Conservation (phyloP, 2,329 filamentous ascomycete species). For the Emmonsiellopsis sp. region DNA sequence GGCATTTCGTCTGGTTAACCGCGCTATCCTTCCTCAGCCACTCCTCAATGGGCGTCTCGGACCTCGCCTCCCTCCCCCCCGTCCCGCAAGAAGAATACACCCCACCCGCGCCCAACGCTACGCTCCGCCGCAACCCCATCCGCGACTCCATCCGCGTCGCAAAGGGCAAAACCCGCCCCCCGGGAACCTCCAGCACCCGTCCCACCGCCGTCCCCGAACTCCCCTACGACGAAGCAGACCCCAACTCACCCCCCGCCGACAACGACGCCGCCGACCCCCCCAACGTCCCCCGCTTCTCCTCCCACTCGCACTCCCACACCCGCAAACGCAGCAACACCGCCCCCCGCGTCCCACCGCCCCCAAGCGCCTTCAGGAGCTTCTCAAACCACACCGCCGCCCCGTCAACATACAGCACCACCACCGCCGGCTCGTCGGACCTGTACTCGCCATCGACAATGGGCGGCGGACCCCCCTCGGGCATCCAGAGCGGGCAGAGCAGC, state of each 20-base stretch:
- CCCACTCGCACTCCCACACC: slow-evolving; percentile 65
- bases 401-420: slow-evolving; percentile 44
- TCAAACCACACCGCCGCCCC: slow-evolving; percentile 40
- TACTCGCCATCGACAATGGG: slow-evolving; percentile 29
- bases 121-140: slow-evolving; percentile 51
- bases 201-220: slow-evolving; percentile 26
- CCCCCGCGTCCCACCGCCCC: slow-evolving; percentile 50
- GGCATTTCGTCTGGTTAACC: slow-evolving; percentile 91
- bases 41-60: slow-evolving; percentile 70
- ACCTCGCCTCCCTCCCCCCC: slow-evolving; percentile 54
- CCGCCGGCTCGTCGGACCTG: slow-evolving; percentile 51
- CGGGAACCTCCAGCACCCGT: slow-evolving; percentile 27
- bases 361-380: slow-evolving; percentile 69
- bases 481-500: slow-evolving; percentile 29
- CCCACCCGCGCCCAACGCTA: slow-evolving; percentile 31
- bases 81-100: slow-evolving; percentile 33
- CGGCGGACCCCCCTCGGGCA: slow-evolving; percentile 11
- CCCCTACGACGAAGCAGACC: slow-evolving; percentile 18
- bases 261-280: slow-evolving; percentile 40
- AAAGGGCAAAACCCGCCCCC: slow-evolving; percentile 54
- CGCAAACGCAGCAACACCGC: slow-evolving; percentile 87
- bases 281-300: slow-evolving; percentile 44
- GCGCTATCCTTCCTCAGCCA: slow-evolving; percentile 91
- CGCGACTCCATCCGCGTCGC: slow-evolving; percentile 84
- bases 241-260: slow-evolving; percentile 20